Base-by-base conservation (phyloP, 164 flowering plant genomes). In the Tetrastigma voinierianum region DNA sequence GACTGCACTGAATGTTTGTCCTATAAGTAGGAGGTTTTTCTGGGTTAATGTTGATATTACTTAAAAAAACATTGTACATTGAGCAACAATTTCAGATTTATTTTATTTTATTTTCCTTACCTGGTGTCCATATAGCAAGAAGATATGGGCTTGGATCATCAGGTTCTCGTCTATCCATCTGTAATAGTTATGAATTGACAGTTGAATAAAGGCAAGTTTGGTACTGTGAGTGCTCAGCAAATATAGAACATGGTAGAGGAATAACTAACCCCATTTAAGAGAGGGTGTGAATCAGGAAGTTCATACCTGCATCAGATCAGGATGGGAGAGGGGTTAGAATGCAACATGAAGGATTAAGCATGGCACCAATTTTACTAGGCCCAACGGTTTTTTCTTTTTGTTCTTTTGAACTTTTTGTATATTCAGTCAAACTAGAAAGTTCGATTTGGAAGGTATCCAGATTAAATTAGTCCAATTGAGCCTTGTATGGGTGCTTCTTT, bases 61-160 rank as follows among this genome's bases (percentile, higher is more conserved):
- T 15, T 19, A 49, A 49, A 49, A 49, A 49, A 49, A 4, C 15
- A 49, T 32, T 3, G 16, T 49, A 8, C 47, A 18, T 60, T 46
- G 19, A 11, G 32, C 21, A 10, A 46, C 49, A 61, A 45, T 46
- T 61, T 18, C 3, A 45, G 51, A 9, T n/a, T 15, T 32, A 32
- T 15, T 15, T 20, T 57, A 24, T n/a, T n/a, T n/a, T 32, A 19
- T 40, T 54, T 15, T 52, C 43, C 69, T 72, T 73, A 85, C 91
- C 92, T 67, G 90, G 84, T 64, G 81, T 71, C 89, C 91, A 87
- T 71, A 85, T 82, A 4, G 87, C 88, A 17, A 87, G 84, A 68
- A 87, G 91, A 67, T 85, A 87, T 44, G 89, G 87, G 61, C 84
- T 75, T 65, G 89, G 86, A 66, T 87, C 91, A 79, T 87, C 89